phyloP scores from a whole-genome alignment of 2,329 filamentous ascomycete species.

The Neodidymelliopsis sp. region DNA sequence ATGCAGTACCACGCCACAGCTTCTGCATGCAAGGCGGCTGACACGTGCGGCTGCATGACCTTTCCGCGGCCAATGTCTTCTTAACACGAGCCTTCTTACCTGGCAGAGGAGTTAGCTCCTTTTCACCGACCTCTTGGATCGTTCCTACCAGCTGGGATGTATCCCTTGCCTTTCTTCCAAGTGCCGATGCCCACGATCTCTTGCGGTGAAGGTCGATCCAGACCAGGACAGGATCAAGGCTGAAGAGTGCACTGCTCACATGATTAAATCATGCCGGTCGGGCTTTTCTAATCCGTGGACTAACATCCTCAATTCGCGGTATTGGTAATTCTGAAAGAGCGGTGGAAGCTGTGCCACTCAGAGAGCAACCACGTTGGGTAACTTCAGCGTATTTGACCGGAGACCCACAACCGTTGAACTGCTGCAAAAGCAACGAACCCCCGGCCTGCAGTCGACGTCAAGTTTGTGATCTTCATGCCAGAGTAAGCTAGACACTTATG shows the following conservation, averaged over 20 bases:
- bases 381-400: conserved; percentile 5
- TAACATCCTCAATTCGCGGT: conserved; percentile 6
- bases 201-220: conserved; percentile 31
- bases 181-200: conserved; percentile 21
- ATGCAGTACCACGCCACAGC: conserved; percentile 24
- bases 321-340: conserved; percentile 26
- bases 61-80: conserved; percentile 23
- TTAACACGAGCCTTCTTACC: conserved; percentile 24
- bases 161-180: conserved; percentile 12
- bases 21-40: conserved; percentile 22
- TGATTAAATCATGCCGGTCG: conserved; percentile 25
- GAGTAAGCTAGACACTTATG: conserved; percentile 6
- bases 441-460: not conserved
- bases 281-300: conserved; percentile 13
- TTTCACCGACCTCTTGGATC: conserved; percentile 26
- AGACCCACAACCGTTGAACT: conserved; percentile 9
- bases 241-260: conserved; percentile 31
- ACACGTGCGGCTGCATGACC: conserved; percentile 21
- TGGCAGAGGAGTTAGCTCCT: conserved; percentile 22
- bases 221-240: conserved; percentile 7
- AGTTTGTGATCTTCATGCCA: not conserved
- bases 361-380: not conserved
- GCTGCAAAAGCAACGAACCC: not conserved
- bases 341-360: conserved; percentile 22
- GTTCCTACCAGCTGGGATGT: conserved; percentile 21